phyloP scores from a whole-genome alignment of 352 stramenopile genomes.

The Phytophthora kernoviae region DNA sequence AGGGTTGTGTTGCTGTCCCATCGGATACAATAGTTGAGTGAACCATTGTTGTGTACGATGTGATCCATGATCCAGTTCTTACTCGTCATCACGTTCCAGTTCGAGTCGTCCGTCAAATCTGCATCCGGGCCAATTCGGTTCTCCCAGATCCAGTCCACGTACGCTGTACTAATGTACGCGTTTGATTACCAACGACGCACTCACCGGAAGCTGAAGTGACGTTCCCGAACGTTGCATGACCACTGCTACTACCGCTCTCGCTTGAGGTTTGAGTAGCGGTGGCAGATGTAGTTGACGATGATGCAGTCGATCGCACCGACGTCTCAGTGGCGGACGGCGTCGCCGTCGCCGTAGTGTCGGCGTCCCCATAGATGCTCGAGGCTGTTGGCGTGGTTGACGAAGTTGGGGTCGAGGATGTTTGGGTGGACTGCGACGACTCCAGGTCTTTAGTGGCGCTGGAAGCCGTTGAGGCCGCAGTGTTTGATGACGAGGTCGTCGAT shows the following conservation, averaged over 20 bases:
- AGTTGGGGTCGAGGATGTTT: not conserved
- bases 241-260: slow-evolving; percentile 1
- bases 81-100: slow-evolving; percentile 4
- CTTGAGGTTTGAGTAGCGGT: not conserved
- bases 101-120: not conserved
- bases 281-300: not conserved
- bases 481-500: not conserved
- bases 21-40: slow-evolving; percentile 41
- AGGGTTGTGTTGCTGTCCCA: slow-evolving; percentile 41
- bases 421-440: not conserved
- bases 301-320: not conserved
- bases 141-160: slow-evolving; percentile 8
- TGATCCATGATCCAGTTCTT: slow-evolving; percentile 38
- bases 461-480: not conserved
- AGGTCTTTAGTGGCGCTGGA: not conserved
- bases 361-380: not conserved
- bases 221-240: slow-evolving; percentile 13
- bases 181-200: slow-evolving; percentile 11
- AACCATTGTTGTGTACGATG: slow-evolving; percentile 21
- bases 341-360: not conserved
- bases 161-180: slow-evolving; percentile 9
- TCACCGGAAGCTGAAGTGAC: slow-evolving; percentile 8
- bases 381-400: not conserved
- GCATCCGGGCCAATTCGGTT: not conserved
- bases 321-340: not conserved